Percentiles rank a stretch among this genome's conserved stretches.
Conservation (phyloP, 164 flowering plant species). For the Houttuynia cordata region DNA sequence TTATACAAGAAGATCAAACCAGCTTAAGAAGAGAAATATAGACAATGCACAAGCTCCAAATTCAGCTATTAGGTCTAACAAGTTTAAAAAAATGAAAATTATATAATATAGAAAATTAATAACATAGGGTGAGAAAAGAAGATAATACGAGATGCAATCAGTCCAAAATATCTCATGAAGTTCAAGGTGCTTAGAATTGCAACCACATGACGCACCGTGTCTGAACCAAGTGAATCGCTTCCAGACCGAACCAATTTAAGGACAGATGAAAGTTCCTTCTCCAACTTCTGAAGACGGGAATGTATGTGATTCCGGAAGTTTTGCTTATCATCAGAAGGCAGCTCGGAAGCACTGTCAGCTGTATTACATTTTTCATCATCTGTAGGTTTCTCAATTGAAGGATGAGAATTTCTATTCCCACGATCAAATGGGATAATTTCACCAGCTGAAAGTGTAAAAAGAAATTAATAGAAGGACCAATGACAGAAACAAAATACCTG, state of each 20-base stretch:
- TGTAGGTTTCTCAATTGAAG: neutral
- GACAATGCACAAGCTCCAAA: neutral
- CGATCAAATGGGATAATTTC: neutral
- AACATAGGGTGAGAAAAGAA: neutral
- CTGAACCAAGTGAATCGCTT: constrained; percentile 10
- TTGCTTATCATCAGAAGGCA: constrained; percentile 5
- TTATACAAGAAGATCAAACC: neutral
- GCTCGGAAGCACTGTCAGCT: neutral
- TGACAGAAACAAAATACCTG: neutral
- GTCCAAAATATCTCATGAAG: neutral
- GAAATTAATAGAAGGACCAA: neutral
- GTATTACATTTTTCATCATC: no score
- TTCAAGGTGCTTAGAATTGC: neutral
- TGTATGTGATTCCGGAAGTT: constrained; percentile 19
- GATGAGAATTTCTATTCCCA: neutral
- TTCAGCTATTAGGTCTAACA: neutral
- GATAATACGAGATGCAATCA: neutral
- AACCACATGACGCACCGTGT: constrained; percentile 16
- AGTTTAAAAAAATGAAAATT: neutral
- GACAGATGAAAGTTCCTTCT: constrained; percentile 62
- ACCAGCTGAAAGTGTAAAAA: constrained; percentile 1
- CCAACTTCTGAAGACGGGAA: constrained; percentile 45
- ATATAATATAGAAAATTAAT: no score
- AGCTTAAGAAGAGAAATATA: neutral
- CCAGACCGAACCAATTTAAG: constrained; percentile 36